phyloP scores from a whole-genome alignment of 371 early-diverging fungal species.

The Actinomucor elegans region DNA sequence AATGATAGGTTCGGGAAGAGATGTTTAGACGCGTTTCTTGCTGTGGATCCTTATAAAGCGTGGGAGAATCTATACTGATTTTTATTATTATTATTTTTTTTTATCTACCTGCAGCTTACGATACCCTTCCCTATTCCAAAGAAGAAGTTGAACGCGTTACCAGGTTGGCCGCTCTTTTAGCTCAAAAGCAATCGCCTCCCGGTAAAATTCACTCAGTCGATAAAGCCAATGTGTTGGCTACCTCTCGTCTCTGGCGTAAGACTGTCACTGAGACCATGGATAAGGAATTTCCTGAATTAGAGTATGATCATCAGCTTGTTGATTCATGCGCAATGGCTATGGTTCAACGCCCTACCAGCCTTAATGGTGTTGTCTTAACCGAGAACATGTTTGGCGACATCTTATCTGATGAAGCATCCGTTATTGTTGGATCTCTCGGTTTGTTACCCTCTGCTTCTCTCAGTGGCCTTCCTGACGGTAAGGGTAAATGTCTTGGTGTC shows the following conservation, averaged over 20 bases:
- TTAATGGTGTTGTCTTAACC: conserved; percentile 95
- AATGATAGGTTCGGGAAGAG: too few relatives aligned
- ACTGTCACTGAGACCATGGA: conserved; percentile 85
- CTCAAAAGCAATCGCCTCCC: conserved; percentile 74
- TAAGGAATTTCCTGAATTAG: conserved; percentile 84
- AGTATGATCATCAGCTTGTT: conserved; percentile 86
- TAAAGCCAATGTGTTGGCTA: conserved; percentile 97
- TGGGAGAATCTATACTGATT: conserved; percentile 3
- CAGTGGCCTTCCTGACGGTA: conserved; percentile 78
- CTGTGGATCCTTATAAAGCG: too few relatives aligned
- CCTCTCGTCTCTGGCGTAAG: conserved; percentile 94
- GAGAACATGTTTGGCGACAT: conserved; percentile 99
- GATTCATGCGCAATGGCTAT: conserved; percentile 97
- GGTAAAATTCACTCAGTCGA: conserved; percentile 92
- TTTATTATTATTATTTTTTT: background rate
- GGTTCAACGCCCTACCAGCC: conserved; percentile 83
- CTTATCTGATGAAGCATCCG: conserved; percentile 91
- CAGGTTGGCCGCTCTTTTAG: conserved; percentile 86
- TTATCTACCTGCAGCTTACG: conserved; percentile 70
- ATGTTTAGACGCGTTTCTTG: background rate
- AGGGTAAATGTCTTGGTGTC: conserved; percentile 76
- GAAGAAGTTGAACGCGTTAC: conserved; percentile 92
- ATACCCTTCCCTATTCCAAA: conserved; percentile 89
- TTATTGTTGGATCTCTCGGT: conserved; percentile 92
- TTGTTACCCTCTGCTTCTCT: conserved; percentile 92